Evolutionary conservation across 179 eudicot species (phyloP).

Genomic region (Vitellaria paradoxa): DNA sequence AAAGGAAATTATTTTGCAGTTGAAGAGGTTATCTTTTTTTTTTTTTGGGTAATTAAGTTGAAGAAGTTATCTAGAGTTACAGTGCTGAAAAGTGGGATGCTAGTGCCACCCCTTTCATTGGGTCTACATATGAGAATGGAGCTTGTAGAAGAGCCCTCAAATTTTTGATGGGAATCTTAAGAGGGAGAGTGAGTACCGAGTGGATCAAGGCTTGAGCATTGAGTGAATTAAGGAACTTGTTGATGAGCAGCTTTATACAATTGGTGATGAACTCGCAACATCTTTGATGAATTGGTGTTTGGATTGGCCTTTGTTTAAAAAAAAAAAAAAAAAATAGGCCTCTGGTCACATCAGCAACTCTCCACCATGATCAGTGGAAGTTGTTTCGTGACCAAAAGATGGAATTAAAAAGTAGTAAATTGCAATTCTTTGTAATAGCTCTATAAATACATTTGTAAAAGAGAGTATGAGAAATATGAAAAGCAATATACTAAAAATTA

Average conservation of each 20-base stretch:
- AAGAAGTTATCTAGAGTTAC: constrained; percentile 54
- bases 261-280: constrained; percentile 12
- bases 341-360: no score
- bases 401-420: no score
- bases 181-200: constrained; percentile 82
- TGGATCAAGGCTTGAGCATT: not conserved
- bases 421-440: no score
- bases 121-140: constrained; percentile 72
- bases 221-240: constrained; percentile 78
- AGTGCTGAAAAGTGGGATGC: constrained; percentile 58
- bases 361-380: no score
- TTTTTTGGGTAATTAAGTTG: no score
- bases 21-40: constrained; percentile 49
- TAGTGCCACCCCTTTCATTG: constrained; percentile 78
- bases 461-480: no score
- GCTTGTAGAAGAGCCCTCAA: constrained; percentile 92
- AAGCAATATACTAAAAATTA: no score
- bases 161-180: constrained; percentile 78
- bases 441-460: no score
- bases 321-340: no score
- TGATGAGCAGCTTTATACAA: constrained; percentile 71
- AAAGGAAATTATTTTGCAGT: constrained; percentile 72
- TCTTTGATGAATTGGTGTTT: no score
- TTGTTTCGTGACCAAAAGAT: no score
- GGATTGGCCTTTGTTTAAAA: no score